Base-by-base conservation (phyloP, 1,284 basidiomycete genomes). In the Xanthoconium separans region DNA sequence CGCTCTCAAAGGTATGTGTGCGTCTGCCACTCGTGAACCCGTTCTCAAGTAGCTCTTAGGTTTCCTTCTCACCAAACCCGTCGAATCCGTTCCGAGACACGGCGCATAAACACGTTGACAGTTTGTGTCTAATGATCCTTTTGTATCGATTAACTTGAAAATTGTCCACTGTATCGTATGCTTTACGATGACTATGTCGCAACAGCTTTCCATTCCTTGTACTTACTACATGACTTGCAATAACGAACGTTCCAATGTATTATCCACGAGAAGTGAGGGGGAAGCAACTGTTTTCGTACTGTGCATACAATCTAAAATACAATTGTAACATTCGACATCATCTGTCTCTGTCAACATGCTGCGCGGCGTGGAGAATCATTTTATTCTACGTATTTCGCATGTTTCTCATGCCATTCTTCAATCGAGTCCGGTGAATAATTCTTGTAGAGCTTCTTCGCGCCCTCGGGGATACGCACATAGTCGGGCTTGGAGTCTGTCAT, bases 401-500 rank as follows among this genome's bases (percentile, higher is more conserved):
- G 65, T 52, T 76, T 74, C 71, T 77, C 79, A 63, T 85, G 83
- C 83, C 83, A 85, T 1, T 61, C 64, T 64, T 83, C 81, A 43
- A 85, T 61, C 3, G 81, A 78, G 13, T 75, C 56, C 0, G 64
- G 59, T 0, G 74, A 73, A 48, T 77, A 83, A 4, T 61, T 58
- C 16, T 77, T 50, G 59, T 79, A 78, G 0, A 71, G 58, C n/a
- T 74, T 61, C 61, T 80, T 83, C 2, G 70, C 40, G 4, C 81
- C 83, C 55, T 82, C 83, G 0, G 84, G 84, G 22, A 85, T 76
- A 44, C 79, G 78, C 45, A 84, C 83, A 43, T 82, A 84, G 4
- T 65, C 70, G 2, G 82, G 82, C 58, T 83, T 84, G 33, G 80
- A 82, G 56, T 75, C 62, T 2, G 67, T 61, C 53, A 72, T 75